phyloP scores from a whole-genome alignment of 1,284 basidiomycete genomes.

The Ceratobasidium sp. region DNA sequence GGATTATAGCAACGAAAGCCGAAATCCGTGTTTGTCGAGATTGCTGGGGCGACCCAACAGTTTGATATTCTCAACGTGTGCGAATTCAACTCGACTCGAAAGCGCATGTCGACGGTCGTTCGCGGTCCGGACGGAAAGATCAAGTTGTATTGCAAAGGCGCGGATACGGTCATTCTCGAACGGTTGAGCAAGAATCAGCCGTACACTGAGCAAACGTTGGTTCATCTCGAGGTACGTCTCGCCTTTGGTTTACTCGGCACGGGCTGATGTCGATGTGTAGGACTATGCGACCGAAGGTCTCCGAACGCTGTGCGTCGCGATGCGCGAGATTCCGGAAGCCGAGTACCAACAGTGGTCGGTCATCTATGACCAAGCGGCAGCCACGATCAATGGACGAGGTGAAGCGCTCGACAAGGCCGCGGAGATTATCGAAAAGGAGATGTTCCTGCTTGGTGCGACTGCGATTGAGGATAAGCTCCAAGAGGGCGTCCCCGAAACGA shows the following conservation, averaged over 20 bases:
- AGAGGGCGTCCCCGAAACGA: slow-evolving; percentile 98
- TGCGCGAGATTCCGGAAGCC: slow-evolving; percentile 86
- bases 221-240: slow-evolving; percentile 82
- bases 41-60: slow-evolving; percentile 76
- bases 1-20: slow-evolving; percentile 88
- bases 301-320: slow-evolving; percentile 95
- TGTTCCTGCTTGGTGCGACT: slow-evolving; percentile 93
- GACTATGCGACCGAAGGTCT: slow-evolving; percentile 97
- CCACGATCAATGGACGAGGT: slow-evolving; percentile 89
- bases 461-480: slow-evolving; percentile 99
- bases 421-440: slow-evolving; percentile 93
- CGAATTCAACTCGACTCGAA: slow-evolving; percentile 98
- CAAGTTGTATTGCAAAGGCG: slow-evolving; percentile 96
- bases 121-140: slow-evolving; percentile 89
- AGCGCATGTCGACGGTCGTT: slow-evolving; percentile 96
- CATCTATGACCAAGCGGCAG: slow-evolving; percentile 90
- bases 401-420: slow-evolving; percentile 95
- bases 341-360: slow-evolving; percentile 90
- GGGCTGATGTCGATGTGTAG: slow-evolving; percentile 52
- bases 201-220: slow-evolving; percentile 85
- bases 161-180: slow-evolving; percentile 96
- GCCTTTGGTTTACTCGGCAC: slow-evolving; percentile 12
- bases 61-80: slow-evolving; percentile 96
- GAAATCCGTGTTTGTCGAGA: slow-evolving; percentile 89
- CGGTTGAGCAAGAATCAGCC: slow-evolving; percentile 78